phyloP scores from a whole-genome alignment of 2,329 filamentous ascomycete genomes.

The Colletotrichum brevisporum region DNA sequence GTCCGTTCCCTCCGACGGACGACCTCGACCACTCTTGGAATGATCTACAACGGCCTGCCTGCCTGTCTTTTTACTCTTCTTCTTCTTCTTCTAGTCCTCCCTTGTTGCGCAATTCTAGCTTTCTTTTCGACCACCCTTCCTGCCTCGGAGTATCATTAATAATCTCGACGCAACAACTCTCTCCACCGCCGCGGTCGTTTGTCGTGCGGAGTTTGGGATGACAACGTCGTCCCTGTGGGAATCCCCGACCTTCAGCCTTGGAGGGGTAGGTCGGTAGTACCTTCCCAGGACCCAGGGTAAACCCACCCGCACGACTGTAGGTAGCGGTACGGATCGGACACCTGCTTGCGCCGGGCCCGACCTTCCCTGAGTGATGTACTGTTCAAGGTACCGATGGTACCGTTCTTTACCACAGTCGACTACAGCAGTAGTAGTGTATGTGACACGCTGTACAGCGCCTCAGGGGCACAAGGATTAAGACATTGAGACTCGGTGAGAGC shows the following conservation, averaged over 20 bases:
- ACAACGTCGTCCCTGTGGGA: conserved; percentile 24
- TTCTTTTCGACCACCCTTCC: conserved; percentile 18
- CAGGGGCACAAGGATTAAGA: no score
- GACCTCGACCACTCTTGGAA: conserved; percentile 28
- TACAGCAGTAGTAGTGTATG: no score
- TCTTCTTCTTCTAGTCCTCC: conserved; percentile 5
- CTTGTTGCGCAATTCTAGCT: no score
- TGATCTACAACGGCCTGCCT: conserved; percentile 5
- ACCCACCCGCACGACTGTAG: no score
- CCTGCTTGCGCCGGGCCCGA: no score
- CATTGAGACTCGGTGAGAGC: no score
- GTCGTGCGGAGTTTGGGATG: background rate
- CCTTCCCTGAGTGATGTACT: no score
- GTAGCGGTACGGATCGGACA: no score
- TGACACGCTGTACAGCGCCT: no score
- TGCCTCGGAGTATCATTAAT: conserved; percentile 5
- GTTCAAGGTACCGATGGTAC: no score
- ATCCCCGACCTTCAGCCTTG: conserved; percentile 12
- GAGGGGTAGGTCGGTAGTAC: background rate
- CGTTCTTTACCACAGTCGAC: no score
- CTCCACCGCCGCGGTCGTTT: background rate
- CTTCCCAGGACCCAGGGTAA: no score
- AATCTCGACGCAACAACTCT: conserved; percentile 5
- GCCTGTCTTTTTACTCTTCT: background rate
- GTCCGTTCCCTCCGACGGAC: conserved; percentile 37